Evolutionary conservation across 176 grass and related monocot genomes (phyloP), one percentile per base, ranked within the genome.

Genomic region (Pontederia crassipes): DNA sequence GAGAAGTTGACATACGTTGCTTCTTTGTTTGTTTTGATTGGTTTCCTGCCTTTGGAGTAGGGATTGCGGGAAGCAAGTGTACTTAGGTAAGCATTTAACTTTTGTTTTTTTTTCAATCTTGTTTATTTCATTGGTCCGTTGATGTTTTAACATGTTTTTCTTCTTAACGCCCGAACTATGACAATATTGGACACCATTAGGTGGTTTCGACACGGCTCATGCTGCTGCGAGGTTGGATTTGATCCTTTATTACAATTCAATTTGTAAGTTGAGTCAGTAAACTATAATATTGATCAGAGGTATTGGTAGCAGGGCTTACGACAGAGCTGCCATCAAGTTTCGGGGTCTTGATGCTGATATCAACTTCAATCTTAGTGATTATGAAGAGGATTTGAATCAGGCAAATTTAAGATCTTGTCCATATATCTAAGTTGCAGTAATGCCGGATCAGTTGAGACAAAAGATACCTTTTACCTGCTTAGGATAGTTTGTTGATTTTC

Each of bases 1-100:
- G 45, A 58, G 47, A 11, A 32, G 28, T 11, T 52, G 11, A 61
- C 14, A 63, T 26, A 53, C 28, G n/a, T 48, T 71, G 15, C 47
- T 28, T 1, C 7, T 4, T 18, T 63, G 11, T 60, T 53, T 18
- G 28, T 29, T 48, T 74, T 71, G 9, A 78, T 66, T 58, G 32
- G 32, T 63, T 24, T 8, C n/a, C 49, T 68, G 32, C 6, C 4
- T 40, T 40, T 40, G 32, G 32, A 40, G 32, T 40, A 98, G 93
- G 93, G 93, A 98, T 63, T 98, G 93, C 46, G 87, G 93, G 66
- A 98, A 98, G 67, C 93, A 98, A 57, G 87, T 98, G 48, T 98
- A 98, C 81, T 57, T 92, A 67, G 92, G 92, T 97, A 74, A 88
- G 64, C 10, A 46, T 62, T 15, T 54, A 40, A 15, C 35, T 51